Evolutionary conservation across 345 rosid species (phyloP), one percentile per base, ranked within the genome.

Genomic region (Brassica nigra): DNA sequence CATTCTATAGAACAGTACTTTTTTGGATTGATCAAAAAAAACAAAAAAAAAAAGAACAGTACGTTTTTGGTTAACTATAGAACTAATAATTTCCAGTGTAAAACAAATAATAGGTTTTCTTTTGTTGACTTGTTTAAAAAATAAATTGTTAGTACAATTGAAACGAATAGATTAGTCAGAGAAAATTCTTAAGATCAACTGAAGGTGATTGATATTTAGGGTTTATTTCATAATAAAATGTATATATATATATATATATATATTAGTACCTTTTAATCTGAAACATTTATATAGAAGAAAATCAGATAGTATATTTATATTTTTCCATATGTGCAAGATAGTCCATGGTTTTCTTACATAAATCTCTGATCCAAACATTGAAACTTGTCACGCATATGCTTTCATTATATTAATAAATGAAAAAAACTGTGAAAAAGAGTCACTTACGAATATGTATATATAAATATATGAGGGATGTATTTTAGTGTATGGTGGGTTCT

Each of bases 401-500:
- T 49, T 49, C 57, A n/a, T 49, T 14, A 49, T 5, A 5, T 49
- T n/a, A 49, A n/a, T 12, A 44, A 12, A 4, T 44, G 7, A 14
- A 14, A 14, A 44, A 49, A 49, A 49, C 2, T 49, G 23, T 62
- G 61, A 15, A 62, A 14, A 8, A 14, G 9, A n/a, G 42, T 27
- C 30, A 5, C 27, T 74, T 29, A 64, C 65, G 49, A 52, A 18
- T 8, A 3, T n/a, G 12, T 23, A 27, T 18, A 39, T 10, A 39
- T 39, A 37, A 37, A 39, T 49, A n/a, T 49, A 49, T 49, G 57
- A 74, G 54, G 64, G 2, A 20, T 63, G 76, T 75, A 70, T 81
- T 37, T 49, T 23, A 37, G 62, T 77, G 61, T 47, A 44, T 70
- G 75, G 79, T 70, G 72, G 76, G 80, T 76, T 76, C 52, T 49